Conservation (phyloP, 306 rosid genomes). For the Urtica urens region DNA sequence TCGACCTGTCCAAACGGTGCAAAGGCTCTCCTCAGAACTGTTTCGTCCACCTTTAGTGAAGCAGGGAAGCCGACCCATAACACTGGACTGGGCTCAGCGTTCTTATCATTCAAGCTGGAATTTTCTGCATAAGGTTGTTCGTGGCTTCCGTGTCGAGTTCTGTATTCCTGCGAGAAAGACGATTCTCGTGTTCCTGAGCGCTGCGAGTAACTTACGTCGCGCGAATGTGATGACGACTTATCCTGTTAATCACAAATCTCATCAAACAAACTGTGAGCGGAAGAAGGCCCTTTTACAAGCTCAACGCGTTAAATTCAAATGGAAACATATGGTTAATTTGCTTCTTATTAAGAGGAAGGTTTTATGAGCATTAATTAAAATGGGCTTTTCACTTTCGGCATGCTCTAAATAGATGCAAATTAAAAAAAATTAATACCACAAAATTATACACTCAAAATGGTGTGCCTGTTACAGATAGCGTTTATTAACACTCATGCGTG, state of each 20-base stretch:
- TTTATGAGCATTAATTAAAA: no score
- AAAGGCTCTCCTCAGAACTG: conserved; percentile 58
- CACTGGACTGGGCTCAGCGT: conserved; percentile 82
- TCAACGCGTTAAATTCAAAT: conserved; percentile 6
- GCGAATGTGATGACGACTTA: conserved; percentile 42
- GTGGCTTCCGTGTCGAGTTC: conserved; percentile 50
- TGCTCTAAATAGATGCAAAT: no score
- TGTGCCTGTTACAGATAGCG: no score
- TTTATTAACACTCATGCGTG: no score
- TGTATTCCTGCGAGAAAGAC: conserved; percentile 52
- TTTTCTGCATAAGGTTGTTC: conserved; percentile 50
- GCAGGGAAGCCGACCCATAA: conserved; percentile 97
- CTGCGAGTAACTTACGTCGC: conserved; percentile 49
- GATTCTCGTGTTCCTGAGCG: conserved; percentile 46
- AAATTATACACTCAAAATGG: no score
- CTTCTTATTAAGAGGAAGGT: no score
- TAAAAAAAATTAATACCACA: no score
- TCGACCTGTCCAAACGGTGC: conserved; percentile 85
- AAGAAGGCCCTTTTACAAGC: conserved; percentile 6
- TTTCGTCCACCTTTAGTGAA: conserved; percentile 70
- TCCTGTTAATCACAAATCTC: conserved; percentile 58
- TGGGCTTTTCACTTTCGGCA: no score
- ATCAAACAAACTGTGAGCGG: conserved; percentile 23
- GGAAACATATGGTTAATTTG: no score
- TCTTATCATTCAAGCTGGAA: conserved; percentile 55